Evolutionary conservation across 306 rosid genomes (phyloP), one percentile per base, ranked within the genome.

Genomic region (Cucumis cinereus): DNA sequence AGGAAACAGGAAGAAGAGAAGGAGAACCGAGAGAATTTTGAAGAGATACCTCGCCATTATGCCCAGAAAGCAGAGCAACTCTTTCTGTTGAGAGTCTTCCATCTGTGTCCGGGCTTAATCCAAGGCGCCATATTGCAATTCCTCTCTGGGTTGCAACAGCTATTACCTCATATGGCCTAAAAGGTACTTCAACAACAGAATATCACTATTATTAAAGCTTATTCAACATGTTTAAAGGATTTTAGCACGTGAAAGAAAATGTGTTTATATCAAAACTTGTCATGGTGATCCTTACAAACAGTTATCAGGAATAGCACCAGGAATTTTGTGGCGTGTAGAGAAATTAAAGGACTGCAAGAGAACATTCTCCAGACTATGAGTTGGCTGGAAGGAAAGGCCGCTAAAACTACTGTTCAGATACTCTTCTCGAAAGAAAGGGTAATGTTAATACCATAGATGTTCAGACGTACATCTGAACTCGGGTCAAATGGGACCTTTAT

Each of bases 121-220:
- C 99, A 70, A 94, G 90, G 79, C 87, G 89, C 99, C 99, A 94
- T 77, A 94, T 83, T 54, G 89, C 79, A 80, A 91, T 85, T 82
- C 92, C 96, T 79, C 85, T 86, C 72, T 41, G 77, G 62, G 99
- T 89, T 75, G 97, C 90, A 54, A 90, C 91, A 1, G 96, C 95
- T 61, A 94, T 90, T 64, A 89, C 80, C 84, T 94, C 99, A 50
- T 82, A 85, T 1, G 90, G 89, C 87, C 99, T 94, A 78, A 59
- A 77, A 55, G 45, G 76, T 59, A 82, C 68, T 56, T 47, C 83
- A 58, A 71, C 41, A 78, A 77, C 50, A 60, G 22, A 20, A 74
- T n/a, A 49, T 8, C 10, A 30, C 36, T 73, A 20, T 73, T n/a
- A 36, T 53, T 47, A 11, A 35, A 68, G 20, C 56, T 68, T 43